Percentiles rank a stretch among this genome's conserved stretches.
phyloP scores from a whole-genome alignment of 331 rosid genomes.

The Malus hybrid region DNA sequence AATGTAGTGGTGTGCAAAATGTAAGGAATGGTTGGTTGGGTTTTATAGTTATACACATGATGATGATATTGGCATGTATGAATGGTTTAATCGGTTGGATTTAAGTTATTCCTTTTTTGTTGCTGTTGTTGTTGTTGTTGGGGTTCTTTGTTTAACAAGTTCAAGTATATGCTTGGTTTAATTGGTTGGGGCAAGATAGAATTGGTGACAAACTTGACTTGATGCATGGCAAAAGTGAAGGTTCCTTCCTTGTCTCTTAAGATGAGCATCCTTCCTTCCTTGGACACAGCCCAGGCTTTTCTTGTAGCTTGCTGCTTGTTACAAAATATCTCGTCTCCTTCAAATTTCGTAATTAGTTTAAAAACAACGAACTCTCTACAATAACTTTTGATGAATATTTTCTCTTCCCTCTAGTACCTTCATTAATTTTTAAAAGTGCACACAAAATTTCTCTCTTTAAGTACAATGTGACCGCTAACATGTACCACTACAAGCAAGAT shows the following conservation, averaged over 20 bases:
- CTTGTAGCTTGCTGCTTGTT: too few species aligned
- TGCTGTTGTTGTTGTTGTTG: background rate
- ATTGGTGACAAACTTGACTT: constrained; percentile 8
- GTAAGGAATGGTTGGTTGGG: background rate
- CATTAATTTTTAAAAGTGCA: too few species aligned
- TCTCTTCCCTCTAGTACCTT: too few species aligned
- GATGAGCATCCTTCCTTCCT: background rate
- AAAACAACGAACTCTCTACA: too few species aligned
- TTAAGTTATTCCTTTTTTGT: constrained; percentile 22
- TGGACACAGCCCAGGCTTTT: background rate
- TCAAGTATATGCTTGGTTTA: constrained; percentile 7
- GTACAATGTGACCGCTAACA: too few species aligned
- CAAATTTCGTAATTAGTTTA: too few species aligned
- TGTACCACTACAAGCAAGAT: too few species aligned
- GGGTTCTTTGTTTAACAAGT: constrained; percentile 4
- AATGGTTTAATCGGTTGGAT: background rate
- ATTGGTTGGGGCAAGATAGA: background rate
- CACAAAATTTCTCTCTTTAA: too few species aligned
- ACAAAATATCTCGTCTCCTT: too few species aligned
- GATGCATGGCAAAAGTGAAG: constrained; percentile 20
- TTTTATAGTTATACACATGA: constrained; percentile 1
- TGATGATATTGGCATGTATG: too few species aligned
- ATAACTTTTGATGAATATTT: too few species aligned
- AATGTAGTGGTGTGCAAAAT: background rate
- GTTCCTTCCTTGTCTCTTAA: constrained; percentile 17